Evolutionary conservation across 2,329 filamentous ascomycete species (phyloP).

Genomic region (Fusarium sp.): DNA sequence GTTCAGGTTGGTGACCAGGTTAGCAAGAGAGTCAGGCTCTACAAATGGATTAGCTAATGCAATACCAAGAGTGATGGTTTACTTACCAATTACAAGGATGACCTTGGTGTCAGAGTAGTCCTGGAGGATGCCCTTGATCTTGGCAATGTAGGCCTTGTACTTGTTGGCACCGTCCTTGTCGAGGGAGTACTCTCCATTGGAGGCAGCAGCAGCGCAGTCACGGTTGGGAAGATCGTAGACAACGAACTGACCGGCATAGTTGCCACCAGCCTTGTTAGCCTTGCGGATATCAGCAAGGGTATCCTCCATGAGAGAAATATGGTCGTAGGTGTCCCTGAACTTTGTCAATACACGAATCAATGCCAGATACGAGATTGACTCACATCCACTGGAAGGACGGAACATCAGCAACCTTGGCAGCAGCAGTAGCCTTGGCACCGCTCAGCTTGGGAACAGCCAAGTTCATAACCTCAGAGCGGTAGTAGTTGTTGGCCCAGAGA

Average conservation of each 20-base stretch:
- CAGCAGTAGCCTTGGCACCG: constrained; percentile 60
- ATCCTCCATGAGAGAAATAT: constrained; percentile 55
- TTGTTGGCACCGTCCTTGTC: constrained; percentile 59
- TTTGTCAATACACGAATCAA: background rate
- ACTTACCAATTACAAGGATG: constrained; percentile 54
- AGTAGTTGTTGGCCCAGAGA: constrained; percentile 63
- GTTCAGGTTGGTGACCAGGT: constrained; percentile 64
- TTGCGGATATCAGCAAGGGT: constrained; percentile 56
- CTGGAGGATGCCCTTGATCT: constrained; percentile 52
- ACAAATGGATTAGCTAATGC: background rate
- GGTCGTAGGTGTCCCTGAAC: constrained; percentile 57
- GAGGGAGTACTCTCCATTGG: constrained; percentile 64
- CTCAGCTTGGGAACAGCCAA: constrained; percentile 70
- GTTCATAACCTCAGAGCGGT: constrained; percentile 61
- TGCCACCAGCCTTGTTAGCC: constrained; percentile 47
- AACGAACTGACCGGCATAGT: constrained; percentile 59
- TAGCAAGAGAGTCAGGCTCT: constrained; percentile 67
- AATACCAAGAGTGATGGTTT: accelerated
- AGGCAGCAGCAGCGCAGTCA: constrained; percentile 64
- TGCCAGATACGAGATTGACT: constrained; percentile 7
- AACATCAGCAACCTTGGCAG: constrained; percentile 60
- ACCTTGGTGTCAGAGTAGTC: constrained; percentile 54
- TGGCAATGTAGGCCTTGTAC: constrained; percentile 65
- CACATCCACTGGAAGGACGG: constrained; percentile 63
- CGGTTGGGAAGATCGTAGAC: constrained; percentile 67